These are phyloP conservation scores for Dactylellina parvicollis DNA, from an alignment of 2,329 filamentous ascomycete genomes.

Conservation along the genomic window DNA sequence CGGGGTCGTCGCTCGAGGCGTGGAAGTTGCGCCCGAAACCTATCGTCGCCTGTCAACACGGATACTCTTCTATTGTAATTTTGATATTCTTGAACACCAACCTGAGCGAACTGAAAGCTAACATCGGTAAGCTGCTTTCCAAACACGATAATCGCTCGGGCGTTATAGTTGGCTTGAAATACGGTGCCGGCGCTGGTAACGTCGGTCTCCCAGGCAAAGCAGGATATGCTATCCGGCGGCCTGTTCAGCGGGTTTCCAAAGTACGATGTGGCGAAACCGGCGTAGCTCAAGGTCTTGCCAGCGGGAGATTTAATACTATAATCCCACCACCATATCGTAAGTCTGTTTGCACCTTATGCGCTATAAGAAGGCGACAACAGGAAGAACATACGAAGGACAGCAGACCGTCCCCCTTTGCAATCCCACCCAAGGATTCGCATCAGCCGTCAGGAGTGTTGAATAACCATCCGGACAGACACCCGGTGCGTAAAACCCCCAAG, in stretches of 20 bases:
- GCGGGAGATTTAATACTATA: conserved; percentile 22
- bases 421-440: conserved; percentile 44
- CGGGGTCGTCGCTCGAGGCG: not conserved
- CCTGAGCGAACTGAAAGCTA: conserved; percentile 31
- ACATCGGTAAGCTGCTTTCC: conserved; percentile 13
- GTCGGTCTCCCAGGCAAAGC: conserved; percentile 26
- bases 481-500: conserved; percentile 47
- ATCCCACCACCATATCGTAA: not conserved
- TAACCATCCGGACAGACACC: conserved; percentile 41
- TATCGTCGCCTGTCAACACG: not conserved
- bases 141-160: conserved; percentile 39
- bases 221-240: conserved; percentile 31
- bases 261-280: conserved; percentile 15
- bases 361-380: too few species aligned
- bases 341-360: too few species aligned
- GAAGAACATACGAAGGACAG: conserved; percentile 34
- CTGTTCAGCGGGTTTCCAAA: conserved; percentile 25
- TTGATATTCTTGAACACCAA: not conserved
- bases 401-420: conserved; percentile 40
- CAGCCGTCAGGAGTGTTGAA: conserved; percentile 8
- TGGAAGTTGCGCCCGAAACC: not conserved
- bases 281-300: not conserved
- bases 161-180: conserved; percentile 41
- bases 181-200: conserved; percentile 1
- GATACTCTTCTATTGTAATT: not conserved